Percentiles rank a stretch among this genome's conserved stretches.
These are phyloP conservation scores for Cryptosporidium bovis DNA, from an alignment of 169 alveolate species.

Conservation along the genomic window DNA sequence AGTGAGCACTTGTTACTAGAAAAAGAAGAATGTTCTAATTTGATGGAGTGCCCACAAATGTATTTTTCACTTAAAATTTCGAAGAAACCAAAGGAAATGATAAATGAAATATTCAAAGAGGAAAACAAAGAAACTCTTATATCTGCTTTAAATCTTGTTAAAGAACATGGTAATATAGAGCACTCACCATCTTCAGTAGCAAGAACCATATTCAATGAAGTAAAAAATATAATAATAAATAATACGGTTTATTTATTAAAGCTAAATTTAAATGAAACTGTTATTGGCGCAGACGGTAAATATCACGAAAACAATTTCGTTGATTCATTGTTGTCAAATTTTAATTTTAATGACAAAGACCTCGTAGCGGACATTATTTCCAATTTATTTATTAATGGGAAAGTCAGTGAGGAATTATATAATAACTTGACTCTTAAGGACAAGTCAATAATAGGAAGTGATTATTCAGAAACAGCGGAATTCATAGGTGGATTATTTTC, in stretches of 20 bases:
- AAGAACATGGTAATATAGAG: background rate
- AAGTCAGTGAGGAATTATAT: background rate
- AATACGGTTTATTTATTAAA: slow-evolving; percentile 3
- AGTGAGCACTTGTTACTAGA: slow-evolving; percentile 2
- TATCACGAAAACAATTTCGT: slow-evolving; percentile 1
- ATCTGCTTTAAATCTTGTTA: background rate
- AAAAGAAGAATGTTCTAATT: slow-evolving; percentile 25
- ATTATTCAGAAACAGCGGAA: background rate
- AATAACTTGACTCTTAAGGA: background rate
- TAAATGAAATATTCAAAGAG: slow-evolving; percentile 6
- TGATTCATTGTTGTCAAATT: slow-evolving; percentile 6
- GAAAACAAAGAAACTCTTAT: background rate
- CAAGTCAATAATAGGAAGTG: slow-evolving; percentile 3
- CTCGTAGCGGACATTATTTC: slow-evolving; percentile 4
- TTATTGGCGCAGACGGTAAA: slow-evolving; percentile 33
- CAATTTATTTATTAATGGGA: background rate
- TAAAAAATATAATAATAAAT: slow-evolving; percentile 7
- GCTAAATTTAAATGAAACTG: background rate
- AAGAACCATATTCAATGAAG: background rate
- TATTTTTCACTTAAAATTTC: background rate
- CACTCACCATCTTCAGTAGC: slow-evolving; percentile 4
- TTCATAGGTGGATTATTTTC: no score
- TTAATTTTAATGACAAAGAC: background rate
- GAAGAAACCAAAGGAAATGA: slow-evolving; percentile 11
- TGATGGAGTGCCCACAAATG: slow-evolving; percentile 21